Evolutionary conservation across 1,284 basidiomycete species (phyloP).

Genomic region (Pseudozyma sp.): DNA sequence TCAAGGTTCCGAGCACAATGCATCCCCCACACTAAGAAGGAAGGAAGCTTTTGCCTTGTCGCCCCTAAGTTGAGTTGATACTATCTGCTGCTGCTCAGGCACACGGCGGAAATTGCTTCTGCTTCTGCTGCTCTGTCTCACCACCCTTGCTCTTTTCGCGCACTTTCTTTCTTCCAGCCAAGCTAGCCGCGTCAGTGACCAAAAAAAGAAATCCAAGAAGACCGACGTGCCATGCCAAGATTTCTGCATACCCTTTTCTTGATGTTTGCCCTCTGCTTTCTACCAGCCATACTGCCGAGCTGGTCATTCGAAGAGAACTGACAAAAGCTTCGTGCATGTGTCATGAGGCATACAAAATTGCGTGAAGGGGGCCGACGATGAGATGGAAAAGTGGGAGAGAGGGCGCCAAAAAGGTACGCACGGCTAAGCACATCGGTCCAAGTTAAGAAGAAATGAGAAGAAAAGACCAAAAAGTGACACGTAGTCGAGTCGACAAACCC

Average conservation of each 20-base stretch:
- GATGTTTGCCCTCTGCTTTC: not conserved
- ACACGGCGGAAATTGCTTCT: too few species aligned
- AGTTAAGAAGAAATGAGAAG: not conserved
- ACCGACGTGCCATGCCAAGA: conserved; percentile 8
- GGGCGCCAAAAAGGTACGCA: not conserved
- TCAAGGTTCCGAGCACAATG: too few species aligned
- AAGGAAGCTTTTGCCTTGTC: too few species aligned
- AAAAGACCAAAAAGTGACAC: conserved; percentile 10
- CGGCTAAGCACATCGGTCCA: conserved; percentile 6
- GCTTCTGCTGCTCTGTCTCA: not conserved
- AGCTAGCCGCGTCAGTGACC: not conserved
- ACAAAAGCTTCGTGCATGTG: too few species aligned
- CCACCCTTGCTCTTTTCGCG: conserved; percentile 1
- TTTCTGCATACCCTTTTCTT: not conserved
- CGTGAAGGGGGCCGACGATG: too few species aligned
- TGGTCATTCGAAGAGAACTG: too few species aligned
- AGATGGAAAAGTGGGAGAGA: not conserved
- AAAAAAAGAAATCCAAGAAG: not conserved
- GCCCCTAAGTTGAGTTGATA: too few species aligned
- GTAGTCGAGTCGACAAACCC: not conserved
- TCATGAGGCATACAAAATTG: too few species aligned
- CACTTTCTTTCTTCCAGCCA: conserved; percentile 16
- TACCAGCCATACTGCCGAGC: too few species aligned
- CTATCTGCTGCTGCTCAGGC: not conserved
- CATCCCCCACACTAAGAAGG: too few species aligned